phyloP scores from a whole-genome alignment of 108 stramenopile species.

The Skeletonema marinoi region DNA sequence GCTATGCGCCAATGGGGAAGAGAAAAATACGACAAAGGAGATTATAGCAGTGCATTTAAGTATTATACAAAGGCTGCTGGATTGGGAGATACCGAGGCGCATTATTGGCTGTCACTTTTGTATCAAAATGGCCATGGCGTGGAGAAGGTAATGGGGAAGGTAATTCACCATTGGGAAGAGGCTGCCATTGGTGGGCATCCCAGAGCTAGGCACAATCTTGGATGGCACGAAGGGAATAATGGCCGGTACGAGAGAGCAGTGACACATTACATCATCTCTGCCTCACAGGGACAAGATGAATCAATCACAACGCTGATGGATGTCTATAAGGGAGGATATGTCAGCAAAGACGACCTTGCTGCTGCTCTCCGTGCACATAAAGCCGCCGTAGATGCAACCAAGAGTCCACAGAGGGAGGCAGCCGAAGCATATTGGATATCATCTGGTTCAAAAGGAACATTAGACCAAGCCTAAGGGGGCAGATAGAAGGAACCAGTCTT shows the following conservation, averaged over 20 bases:
- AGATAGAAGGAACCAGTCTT: too few species aligned
- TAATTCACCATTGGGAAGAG: neutral
- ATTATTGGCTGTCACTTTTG: too few species aligned
- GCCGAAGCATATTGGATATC: neutral
- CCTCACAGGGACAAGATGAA: neutral
- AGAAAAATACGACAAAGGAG: too few species aligned
- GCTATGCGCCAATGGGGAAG: neutral
- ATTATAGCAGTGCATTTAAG: too few species aligned
- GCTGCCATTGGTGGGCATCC: slow-evolving; percentile 4
- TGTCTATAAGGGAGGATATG: too few species aligned
- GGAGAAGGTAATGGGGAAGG: neutral
- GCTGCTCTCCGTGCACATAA: neutral
- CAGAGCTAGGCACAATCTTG: neutral
- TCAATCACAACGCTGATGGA: neutral
- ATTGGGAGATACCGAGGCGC: too few species aligned
- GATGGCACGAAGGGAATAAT: neutral
- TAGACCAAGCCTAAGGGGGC: too few species aligned
- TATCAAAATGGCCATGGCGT: too few species aligned
- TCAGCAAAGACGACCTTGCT: neutral
- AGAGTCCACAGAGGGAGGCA: neutral
- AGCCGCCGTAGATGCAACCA: neutral
- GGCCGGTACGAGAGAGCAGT: neutral
- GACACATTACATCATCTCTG: neutral
- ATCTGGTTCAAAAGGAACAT: too few species aligned
- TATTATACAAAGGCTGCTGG: too few species aligned